Conservation (phyloP, 192 early-diverging fungal genomes). For the Blastocladiella britannica region DNA sequence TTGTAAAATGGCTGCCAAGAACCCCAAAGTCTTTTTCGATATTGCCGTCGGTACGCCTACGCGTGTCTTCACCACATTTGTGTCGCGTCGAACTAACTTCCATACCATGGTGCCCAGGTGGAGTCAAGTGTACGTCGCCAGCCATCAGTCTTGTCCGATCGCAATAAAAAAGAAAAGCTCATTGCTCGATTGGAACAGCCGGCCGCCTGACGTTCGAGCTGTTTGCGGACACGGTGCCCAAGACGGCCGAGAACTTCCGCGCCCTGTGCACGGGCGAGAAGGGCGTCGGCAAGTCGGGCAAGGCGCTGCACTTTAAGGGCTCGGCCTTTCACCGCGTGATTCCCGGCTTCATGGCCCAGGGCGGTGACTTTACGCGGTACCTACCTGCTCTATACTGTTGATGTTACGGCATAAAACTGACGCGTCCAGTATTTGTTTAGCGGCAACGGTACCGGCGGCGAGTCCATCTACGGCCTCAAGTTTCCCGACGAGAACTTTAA, state of each 20-base stretch:
- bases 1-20: neutral
- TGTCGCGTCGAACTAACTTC: neutral
- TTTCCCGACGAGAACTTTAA: conserved; percentile 71
- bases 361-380: conserved; percentile 36
- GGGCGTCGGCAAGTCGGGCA: conserved; percentile 38
- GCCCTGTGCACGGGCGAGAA: conserved; percentile 66
- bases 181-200: neutral
- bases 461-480: conserved; percentile 65
- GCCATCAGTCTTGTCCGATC: neutral
- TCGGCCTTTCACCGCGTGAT: conserved; percentile 64
- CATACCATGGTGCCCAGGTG: neutral
- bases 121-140: neutral
- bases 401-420: neutral
- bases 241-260: conserved; percentile 60
- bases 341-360: conserved; percentile 85
- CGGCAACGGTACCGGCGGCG: conserved; percentile 49
- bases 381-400: neutral
- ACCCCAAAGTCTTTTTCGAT: neutral
- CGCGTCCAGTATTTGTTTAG: conserved; percentile 30
- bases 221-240: neutral
- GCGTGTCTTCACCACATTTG: neutral
- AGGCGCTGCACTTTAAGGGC: conserved; percentile 62
- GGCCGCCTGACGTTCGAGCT: conserved; percentile 1
- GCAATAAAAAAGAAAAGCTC: neutral
- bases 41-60: neutral